Conservation (phyloP, 2,329 filamentous ascomycete species). For the Arthrocladium fulminans region DNA sequence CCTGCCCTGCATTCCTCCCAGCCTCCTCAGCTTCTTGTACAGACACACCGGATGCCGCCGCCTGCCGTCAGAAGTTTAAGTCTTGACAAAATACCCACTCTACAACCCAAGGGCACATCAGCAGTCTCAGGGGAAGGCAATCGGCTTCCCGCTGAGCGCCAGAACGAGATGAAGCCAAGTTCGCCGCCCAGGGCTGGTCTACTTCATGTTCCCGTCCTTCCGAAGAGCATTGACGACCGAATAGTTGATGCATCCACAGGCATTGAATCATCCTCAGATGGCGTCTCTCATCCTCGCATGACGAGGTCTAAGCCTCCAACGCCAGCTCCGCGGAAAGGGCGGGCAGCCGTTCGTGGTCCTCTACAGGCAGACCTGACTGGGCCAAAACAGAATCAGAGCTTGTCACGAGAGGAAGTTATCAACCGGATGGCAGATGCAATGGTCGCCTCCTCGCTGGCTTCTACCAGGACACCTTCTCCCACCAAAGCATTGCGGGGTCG, state of each 20-base stretch:
- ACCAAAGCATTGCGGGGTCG: slow-evolving; percentile 19
- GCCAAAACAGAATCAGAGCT: slow-evolving; percentile 6
- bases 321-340: slow-evolving; percentile 5
- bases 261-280: not conserved
- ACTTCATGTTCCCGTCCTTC: not conserved
- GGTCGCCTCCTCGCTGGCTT: slow-evolving; percentile 40
- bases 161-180: not conserved
- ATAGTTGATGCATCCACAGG: too few species aligned
- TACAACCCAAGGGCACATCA: not conserved
- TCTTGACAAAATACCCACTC: not conserved
- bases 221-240: not conserved
- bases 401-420: slow-evolving; percentile 22
- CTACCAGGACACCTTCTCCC: slow-evolving; percentile 30
- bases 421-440: slow-evolving; percentile 39
- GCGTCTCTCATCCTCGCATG: not conserved
- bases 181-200: not conserved
- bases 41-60: not conserved
- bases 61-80: not conserved
- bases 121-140: not conserved
- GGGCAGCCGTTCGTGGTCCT: not conserved
- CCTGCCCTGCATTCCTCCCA: not conserved
- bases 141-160: not conserved
- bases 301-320: not conserved
- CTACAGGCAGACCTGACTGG: slow-evolving; percentile 1
- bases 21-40: not conserved